A percentile compares a stretch with the other conserved stretches of the same genome.
phyloP scores from a whole-genome alignment of 2,329 filamentous ascomycete genomes.

The Chrysosporium queenslandicum region DNA sequence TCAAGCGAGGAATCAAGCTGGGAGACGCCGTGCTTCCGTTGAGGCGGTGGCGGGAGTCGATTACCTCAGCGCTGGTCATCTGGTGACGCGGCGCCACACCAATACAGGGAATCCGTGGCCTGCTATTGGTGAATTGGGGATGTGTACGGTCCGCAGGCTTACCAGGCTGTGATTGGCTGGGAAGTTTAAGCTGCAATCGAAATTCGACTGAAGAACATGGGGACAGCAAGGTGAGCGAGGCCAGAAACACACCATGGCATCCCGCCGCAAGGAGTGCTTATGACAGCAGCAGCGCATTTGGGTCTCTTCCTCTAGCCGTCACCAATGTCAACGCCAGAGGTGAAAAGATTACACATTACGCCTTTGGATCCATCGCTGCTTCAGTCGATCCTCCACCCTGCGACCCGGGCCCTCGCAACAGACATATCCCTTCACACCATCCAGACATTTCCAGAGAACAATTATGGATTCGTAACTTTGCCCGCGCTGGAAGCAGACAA shows the following conservation, averaged over 20 bases:
- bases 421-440: constrained; percentile 83
- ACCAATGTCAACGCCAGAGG: constrained; percentile 26
- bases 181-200: neutral
- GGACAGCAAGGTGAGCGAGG: too few species aligned
- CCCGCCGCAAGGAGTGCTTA: neutral
- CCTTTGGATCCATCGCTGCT: constrained; percentile 70
- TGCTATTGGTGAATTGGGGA: neutral
- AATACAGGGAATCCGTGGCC: neutral
- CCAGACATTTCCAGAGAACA: constrained; percentile 79
- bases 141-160: neutral
- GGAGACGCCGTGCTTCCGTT: too few species aligned
- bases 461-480: constrained; percentile 82
- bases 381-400: constrained; percentile 58
- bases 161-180: neutral
- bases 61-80: constrained; percentile 1
- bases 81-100: neutral
- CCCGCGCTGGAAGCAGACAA: constrained; percentile 77
- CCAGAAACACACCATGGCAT: neutral
- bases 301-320: neutral
- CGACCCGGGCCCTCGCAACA: constrained; percentile 55
- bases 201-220: too few species aligned
- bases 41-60: constrained; percentile 3
- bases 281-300: neutral
- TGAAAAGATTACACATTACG: constrained; percentile 68
- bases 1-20: too few species aligned